A percentile compares a stretch with the other conserved stretches of the same genome.
These are phyloP conservation scores for Wickerhamiella vanderwaltii DNA, from an alignment of 805 yeast genomes.

Conservation along the genomic window DNA sequence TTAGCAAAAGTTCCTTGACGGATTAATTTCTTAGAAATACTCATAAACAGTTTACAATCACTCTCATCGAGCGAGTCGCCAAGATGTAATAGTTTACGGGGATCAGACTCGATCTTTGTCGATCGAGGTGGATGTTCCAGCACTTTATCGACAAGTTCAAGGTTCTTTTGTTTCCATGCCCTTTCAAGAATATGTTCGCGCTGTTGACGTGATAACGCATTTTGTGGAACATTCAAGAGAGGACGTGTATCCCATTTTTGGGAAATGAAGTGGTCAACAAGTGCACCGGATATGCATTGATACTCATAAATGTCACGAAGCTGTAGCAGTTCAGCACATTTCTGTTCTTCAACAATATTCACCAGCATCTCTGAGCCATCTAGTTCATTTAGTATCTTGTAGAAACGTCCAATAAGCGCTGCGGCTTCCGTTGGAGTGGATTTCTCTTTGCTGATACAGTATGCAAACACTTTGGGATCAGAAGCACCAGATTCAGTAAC, in stretches of 20 bases:
- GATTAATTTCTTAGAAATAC: too few relatives aligned
- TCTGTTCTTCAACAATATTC: neutral
- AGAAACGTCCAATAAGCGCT: neutral
- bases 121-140: slow-evolving; percentile 2
- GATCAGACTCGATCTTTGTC: slow-evolving; percentile 2
- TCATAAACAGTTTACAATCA: neutral
- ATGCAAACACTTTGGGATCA: neutral
- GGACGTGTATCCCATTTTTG: neutral
- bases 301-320: slow-evolving; percentile 3
- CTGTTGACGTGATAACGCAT: neutral
- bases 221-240: neutral
- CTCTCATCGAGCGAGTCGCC: neutral
- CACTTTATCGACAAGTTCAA: neutral
- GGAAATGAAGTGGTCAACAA: neutral
- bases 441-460: too few relatives aligned
- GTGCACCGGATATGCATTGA: neutral
- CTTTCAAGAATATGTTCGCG: neutral
- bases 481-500: neutral
- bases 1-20: too few relatives aligned
- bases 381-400: neutral
- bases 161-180: slow-evolving; percentile 2
- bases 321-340: neutral
- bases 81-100: slow-evolving; percentile 2
- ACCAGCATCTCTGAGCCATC: neutral
- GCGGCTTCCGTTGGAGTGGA: too few relatives aligned